Evolutionary conservation across 2,329 filamentous ascomycete species (phyloP), one percentile per base, ranked within the genome.

Genomic region (Onygenales sp.): DNA sequence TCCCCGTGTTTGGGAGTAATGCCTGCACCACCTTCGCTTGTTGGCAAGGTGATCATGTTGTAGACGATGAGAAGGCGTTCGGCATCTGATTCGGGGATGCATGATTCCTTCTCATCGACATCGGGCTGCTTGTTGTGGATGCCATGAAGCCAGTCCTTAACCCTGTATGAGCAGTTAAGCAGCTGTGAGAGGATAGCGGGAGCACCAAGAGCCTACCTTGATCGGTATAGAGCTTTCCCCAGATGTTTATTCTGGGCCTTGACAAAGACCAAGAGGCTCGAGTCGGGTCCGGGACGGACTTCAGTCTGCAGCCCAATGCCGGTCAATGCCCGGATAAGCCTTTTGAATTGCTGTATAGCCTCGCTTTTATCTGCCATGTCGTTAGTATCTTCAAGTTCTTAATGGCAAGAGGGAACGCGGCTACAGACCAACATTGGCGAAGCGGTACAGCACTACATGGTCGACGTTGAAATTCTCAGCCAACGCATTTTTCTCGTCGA

Each of bases 81-180:
- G 21, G 92, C 88, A 65, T 95, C 88, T 40, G 85, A 88, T 54
- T 96, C 78, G 1, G 90, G 87, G 60, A 95, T 86, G 51, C 94
- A 80, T 11, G 84, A 80, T 55, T 82, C 76, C 47, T 79, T 73
- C 14, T 88, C 82, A 59, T 94, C 84, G 64, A 83, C 85, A 53
- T 83, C 80, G 0, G 92, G 92, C 37, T 89, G 84, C 17, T 82
- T 80, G 49, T 87, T 80, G 57, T 89, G 85, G 52, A 96, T 86
- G 51, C 91, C 90, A 66, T 93, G 86, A 36, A 97, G 82, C 89
- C 91, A 98, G 71, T 97, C 93, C 66, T 90, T 87, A 14, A 96
- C 84, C 58, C 93, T 87, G 54, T 6, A 21, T 8, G 45, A 34
- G 5, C 33, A 32, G 47, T 49, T 42, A 49, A 47, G 32, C 10